Conservation (phyloP, 257 asterid genomes). For the Verbascum thapsus region DNA sequence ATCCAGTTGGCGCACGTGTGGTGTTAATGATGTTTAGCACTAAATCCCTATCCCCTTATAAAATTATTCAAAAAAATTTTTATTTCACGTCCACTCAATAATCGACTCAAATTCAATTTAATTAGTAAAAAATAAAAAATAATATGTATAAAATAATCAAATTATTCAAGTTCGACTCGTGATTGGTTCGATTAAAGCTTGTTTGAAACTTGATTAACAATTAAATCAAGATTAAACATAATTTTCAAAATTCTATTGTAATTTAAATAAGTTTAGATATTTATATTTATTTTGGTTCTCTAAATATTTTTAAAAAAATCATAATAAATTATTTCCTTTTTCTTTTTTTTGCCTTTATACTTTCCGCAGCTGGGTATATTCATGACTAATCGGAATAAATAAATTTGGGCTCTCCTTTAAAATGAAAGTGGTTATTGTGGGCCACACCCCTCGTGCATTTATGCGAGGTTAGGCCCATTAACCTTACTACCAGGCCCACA, state of each 20-base stretch:
- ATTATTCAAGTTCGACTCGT: no score
- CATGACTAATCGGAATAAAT: conserved; percentile 31
- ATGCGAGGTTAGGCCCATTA: conserved; percentile 63
- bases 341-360: conserved; percentile 14
- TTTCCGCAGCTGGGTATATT: conserved; percentile 30
- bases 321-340: not conserved
- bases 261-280: no score
- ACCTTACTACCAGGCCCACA: conserved; percentile 36
- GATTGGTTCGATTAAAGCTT: no score
- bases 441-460: conserved; percentile 84
- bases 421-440: conserved; percentile 44
- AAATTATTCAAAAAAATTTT: no score
- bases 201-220: no score
- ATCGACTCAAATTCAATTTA: no score
- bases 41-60: conserved; percentile 47
- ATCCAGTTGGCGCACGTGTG: conserved; percentile 87
- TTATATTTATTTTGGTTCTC: not conserved
- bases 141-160: no score
- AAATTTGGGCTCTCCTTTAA: conserved; percentile 34
- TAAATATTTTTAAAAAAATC: conserved; percentile 5
- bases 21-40: conserved; percentile 69
- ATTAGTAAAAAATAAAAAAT: no score
- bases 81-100: no score
- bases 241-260: no score
- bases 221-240: no score